Evolutionary conservation across 1,284 basidiomycete species (phyloP).

Genomic region (Pyrrhoderma noxium): DNA sequence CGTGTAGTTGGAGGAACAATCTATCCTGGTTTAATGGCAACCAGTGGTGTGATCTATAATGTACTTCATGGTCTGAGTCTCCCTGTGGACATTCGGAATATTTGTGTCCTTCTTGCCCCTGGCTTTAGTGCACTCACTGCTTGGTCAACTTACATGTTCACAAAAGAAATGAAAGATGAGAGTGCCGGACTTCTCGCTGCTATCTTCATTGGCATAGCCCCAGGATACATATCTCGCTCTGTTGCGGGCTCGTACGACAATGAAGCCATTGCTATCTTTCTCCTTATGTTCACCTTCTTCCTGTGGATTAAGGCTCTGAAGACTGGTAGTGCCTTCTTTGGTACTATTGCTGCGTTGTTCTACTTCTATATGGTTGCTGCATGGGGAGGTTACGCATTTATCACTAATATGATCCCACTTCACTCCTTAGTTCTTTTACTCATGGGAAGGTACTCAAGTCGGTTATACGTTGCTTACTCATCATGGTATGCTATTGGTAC

Average conservation of each 20-base stretch:
- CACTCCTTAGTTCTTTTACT: conserved; percentile 89
- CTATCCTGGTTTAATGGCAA: conserved; percentile 97
- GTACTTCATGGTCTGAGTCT: conserved; percentile 83
- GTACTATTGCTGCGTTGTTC: conserved; percentile 87
- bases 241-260: conserved; percentile 99
- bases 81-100: conserved; percentile 95
- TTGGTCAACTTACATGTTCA: conserved; percentile 97
- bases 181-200: conserved; percentile 94
- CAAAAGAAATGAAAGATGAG: conserved; percentile 89
- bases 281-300: conserved; percentile 99
- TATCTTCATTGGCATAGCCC: conserved; percentile 97
- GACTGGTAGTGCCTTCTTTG: conserved; percentile 87
- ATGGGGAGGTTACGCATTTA: conserved; percentile 99
- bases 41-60: conserved; percentile 95
- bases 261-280: conserved; percentile 99
- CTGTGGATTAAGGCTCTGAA: conserved; percentile 97
- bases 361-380: conserved; percentile 99
- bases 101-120: conserved; percentile 95
- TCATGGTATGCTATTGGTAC: conserved; percentile 98
- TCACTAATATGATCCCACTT: conserved; percentile 99
- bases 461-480: conserved; percentile 93
- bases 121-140: conserved; percentile 96
- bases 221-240: conserved; percentile 97
- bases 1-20: conserved; percentile 97
- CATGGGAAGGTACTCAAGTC: conserved; percentile 94